phyloP scores from a whole-genome alignment of 805 yeast species.

The Zygoascus flipseniorum region DNA sequence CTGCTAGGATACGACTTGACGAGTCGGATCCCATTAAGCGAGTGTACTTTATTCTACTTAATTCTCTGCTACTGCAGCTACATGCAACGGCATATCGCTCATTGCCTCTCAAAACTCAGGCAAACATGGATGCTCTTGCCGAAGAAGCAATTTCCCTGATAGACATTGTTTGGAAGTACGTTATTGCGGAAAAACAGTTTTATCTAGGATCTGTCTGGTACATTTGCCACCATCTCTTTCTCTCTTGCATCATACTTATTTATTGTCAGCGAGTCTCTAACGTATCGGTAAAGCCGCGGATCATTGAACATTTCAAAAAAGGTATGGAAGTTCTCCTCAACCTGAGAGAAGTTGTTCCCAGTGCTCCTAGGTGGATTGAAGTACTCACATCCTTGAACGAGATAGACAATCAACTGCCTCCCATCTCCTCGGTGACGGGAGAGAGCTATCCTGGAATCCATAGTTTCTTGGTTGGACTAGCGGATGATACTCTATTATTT shows the following conservation, averaged over 20 bases:
- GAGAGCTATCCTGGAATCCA: neutral
- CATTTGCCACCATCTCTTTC: neutral
- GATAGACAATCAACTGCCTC: neutral
- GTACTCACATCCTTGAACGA: neutral
- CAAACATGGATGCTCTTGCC: neutral
- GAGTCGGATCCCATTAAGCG: neutral
- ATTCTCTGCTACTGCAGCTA: neutral
- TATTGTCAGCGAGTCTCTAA: neutral
- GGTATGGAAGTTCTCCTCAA: neutral
- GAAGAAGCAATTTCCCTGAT: neutral
- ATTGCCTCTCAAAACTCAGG: neutral
- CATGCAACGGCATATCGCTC: neutral
- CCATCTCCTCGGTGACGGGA: neutral
- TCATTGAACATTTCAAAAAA: neutral
- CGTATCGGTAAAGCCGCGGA: neutral
- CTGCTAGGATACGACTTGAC: neutral
- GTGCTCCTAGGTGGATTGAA: neutral
- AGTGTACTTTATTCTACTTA: neutral
- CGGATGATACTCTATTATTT: neutral
- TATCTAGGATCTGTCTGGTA: neutral
- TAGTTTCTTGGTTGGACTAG: neutral
- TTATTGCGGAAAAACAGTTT: neutral
- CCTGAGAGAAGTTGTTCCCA: neutral
- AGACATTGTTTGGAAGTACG: neutral
- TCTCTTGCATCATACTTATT: neutral